Conservation (phyloP, 257 asterid genomes). For the Paraleonurus japonicus region DNA sequence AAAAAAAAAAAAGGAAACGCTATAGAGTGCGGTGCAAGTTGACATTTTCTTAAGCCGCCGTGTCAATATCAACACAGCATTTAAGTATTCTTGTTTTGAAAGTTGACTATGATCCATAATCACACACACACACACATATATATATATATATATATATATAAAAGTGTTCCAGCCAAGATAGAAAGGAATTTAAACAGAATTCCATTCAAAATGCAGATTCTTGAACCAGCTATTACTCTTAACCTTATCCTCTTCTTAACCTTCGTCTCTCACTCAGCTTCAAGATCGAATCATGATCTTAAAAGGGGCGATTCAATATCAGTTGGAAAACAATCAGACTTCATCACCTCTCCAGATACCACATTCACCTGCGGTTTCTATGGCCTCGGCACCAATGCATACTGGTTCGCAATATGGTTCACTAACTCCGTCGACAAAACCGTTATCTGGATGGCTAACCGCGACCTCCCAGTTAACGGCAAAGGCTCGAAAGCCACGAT, state of each 20-base stretch:
- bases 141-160: too few species aligned
- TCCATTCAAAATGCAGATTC: conserved; percentile 26
- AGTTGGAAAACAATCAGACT: conserved; percentile 36
- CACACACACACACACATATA: too few species aligned
- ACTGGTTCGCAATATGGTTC: conserved; percentile 69
- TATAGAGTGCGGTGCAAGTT: too few species aligned
- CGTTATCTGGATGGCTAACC: conserved; percentile 64
- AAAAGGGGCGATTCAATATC: conserved; percentile 47
- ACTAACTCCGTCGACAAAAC: conserved; percentile 57
- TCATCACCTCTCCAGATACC: conserved; percentile 46
- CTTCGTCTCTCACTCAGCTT: conserved; percentile 22
- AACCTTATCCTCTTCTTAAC: conserved; percentile 11
- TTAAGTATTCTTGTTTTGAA: not conserved
- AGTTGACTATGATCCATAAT: conserved; percentile 4
- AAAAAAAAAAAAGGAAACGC: too few species aligned
- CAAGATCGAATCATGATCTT: conserved; percentile 25
- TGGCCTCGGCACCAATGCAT: conserved; percentile 50
- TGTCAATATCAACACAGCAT: conserved; percentile 6
- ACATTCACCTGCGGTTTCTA: conserved; percentile 67
- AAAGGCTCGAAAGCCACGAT: conserved; percentile 36
- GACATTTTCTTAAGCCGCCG: conserved; percentile 26
- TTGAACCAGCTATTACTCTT: conserved; percentile 3
- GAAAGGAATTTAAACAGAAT: not conserved
- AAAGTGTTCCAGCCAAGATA: not conserved
- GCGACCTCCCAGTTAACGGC: conserved; percentile 57